Evolutionary conservation across 2,329 filamentous ascomycete species (phyloP).

Genomic region (Curvularia lunata): DNA sequence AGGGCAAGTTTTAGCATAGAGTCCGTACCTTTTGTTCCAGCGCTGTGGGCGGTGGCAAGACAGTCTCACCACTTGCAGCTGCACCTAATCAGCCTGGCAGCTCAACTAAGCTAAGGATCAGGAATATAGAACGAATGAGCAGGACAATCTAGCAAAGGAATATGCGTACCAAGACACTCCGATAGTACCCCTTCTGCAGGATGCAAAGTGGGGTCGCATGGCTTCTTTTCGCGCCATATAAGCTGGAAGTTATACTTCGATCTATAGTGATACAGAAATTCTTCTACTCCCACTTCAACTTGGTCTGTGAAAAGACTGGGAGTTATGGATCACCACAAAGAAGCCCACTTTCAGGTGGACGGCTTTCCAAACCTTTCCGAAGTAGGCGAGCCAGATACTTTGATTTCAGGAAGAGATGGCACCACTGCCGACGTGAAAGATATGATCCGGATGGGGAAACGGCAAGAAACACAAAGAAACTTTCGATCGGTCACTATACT

Average conservation of each 20-base stretch:
- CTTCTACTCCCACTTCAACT: not conserved
- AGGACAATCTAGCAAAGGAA: not conserved
- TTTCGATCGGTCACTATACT: not conserved
- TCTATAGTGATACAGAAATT: not conserved
- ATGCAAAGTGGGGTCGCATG: not conserved
- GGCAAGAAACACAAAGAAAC: not conserved
- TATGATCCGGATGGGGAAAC: not conserved
- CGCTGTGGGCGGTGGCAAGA: not conserved
- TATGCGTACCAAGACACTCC: not conserved
- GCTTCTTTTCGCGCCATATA: not conserved
- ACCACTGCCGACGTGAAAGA: not conserved
- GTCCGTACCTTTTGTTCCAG: not conserved
- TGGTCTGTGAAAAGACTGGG: not conserved
- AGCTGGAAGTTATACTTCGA: not conserved
- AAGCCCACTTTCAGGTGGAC: not conserved
- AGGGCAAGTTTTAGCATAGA: not conserved
- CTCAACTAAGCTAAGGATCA: not conserved
- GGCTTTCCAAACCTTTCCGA: not conserved
- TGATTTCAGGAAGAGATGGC: not conserved
- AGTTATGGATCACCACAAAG: not conserved
- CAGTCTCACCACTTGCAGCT: not conserved
- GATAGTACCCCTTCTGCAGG: not conserved
- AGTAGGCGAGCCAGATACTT: not conserved
- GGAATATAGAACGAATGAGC: not conserved
- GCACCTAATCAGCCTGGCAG: not conserved